Evolutionary conservation across 352 stramenopile genomes (phyloP).

Genomic region (Phytophthora foliorum): DNA sequence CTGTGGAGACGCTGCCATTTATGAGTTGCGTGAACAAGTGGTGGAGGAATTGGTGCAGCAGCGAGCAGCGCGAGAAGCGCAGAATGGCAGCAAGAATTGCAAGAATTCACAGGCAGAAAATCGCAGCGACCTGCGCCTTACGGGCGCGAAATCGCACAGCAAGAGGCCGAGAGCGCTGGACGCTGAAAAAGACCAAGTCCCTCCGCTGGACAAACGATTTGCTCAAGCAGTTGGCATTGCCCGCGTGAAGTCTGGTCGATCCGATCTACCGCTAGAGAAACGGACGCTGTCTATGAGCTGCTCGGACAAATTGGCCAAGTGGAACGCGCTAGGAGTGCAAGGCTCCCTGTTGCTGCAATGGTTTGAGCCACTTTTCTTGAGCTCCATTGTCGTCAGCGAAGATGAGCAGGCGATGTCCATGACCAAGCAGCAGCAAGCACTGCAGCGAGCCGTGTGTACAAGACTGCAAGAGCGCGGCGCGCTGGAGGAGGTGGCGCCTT

Average conservation of each 20-base stretch:
- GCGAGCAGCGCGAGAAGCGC: slow-evolving; percentile 36
- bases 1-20: slow-evolving; percentile 95
- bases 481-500: slow-evolving; percentile 15
- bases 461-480: slow-evolving; percentile 37
- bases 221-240: slow-evolving; percentile 79
- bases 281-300: slow-evolving; percentile 94
- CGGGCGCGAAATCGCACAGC: slow-evolving; percentile 62
- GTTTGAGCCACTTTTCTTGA: slow-evolving; percentile 66
- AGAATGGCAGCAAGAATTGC: background rate
- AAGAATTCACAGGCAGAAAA: slow-evolving; percentile 20
- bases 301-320: slow-evolving; percentile 94
- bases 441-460: slow-evolving; percentile 57
- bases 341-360: slow-evolving; percentile 75
- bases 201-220: slow-evolving; percentile 56
- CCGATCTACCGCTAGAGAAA: slow-evolving; percentile 88
- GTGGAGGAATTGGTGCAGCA: slow-evolving; percentile 66
- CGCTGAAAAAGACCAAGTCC: background rate
- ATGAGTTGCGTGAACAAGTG: slow-evolving; percentile 81
- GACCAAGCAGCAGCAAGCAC: slow-evolving; percentile 48
- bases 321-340: slow-evolving; percentile 86
- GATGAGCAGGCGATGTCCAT: slow-evolving; percentile 50
- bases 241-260: slow-evolving; percentile 93
- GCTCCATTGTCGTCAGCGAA: slow-evolving; percentile 57
- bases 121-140: slow-evolving; percentile 65
- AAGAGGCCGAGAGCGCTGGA: slow-evolving; percentile 34